A percentile compares a stretch with the other conserved stretches of the same genome.
Evolutionary conservation across 768 basidiomycete genomes (phyloP).

Genomic region (Mycena filopes): DNA sequence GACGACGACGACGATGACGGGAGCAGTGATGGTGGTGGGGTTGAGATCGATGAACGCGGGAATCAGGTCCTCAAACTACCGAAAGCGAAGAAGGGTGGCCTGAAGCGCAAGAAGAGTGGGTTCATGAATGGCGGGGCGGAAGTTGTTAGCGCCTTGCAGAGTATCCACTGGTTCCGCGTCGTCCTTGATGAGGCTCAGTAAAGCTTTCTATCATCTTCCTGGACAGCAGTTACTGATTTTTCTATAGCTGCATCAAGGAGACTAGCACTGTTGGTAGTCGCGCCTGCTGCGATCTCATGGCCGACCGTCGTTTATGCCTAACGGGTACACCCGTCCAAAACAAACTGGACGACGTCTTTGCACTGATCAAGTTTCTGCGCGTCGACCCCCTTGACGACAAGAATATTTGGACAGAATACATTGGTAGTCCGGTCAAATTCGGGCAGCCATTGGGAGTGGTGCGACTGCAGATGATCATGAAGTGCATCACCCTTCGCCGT

Average conservation of each 20-base stretch:
- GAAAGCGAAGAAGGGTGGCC: constrained; percentile 74
- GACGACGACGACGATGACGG: constrained; percentile 75
- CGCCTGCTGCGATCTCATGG: constrained; percentile 94
- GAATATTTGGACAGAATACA: constrained; percentile 90
- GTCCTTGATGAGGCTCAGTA: constrained; percentile 96
- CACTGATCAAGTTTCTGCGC: constrained; percentile 95
- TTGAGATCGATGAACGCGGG: constrained; percentile 76
- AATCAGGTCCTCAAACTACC: constrained; percentile 67
- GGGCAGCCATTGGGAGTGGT: constrained; percentile 90
- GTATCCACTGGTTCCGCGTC: constrained; percentile 95
- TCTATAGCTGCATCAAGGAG: constrained; percentile 92
- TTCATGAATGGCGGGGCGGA: constrained; percentile 51
- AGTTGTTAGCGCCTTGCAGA: constrained; percentile 85
- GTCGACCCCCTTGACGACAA: constrained; percentile 94
- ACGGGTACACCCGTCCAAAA: constrained; percentile 99
- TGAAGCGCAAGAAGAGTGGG: constrained; percentile 71
- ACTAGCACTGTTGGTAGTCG: constrained; percentile 93
- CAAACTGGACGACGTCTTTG: constrained; percentile 97
- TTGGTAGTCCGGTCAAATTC: constrained; percentile 92
- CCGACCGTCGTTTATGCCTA: constrained; percentile 91
- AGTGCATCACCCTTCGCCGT: constrained; percentile 93
- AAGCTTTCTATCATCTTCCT: constrained; percentile 47
- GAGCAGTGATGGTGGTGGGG: constrained; percentile 68
- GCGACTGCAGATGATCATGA: constrained; percentile 97
- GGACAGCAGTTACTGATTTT: constrained; percentile 15